Percentiles rank a stretch among this genome's conserved stretches.
Evolutionary conservation across 352 stramenopile species (phyloP).

Genomic region (Phytophthora podocarpi): DNA sequence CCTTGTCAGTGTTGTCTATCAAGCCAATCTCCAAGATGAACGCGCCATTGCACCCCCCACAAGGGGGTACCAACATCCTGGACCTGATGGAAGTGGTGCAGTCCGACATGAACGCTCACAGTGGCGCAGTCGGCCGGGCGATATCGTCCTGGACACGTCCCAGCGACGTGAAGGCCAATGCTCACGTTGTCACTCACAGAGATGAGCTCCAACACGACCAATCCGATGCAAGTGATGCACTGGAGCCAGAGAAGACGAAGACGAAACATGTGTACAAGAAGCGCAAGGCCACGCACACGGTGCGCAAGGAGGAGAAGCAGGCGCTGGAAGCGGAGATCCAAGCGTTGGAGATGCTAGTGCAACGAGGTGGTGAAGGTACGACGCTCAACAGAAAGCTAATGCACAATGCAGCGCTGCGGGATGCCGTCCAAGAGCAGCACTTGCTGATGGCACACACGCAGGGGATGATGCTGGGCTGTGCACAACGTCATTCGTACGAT

Average conservation of each 20-base stretch:
- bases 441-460: constrained; percentile 25
- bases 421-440: constrained; percentile 30
- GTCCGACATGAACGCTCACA: neutral
- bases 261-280: constrained; percentile 32
- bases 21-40: constrained; percentile 1
- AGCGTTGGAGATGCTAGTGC: constrained; percentile 15
- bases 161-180: neutral
- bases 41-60: neutral
- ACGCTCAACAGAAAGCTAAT: neutral
- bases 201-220: neutral
- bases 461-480: constrained; percentile 24
- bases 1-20: no score
- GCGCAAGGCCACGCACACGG: constrained; percentile 23
- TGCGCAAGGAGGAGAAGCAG: constrained; percentile 35
- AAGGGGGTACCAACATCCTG: neutral
- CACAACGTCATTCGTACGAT: constrained; percentile 23
- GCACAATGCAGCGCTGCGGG: constrained; percentile 25
- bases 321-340: constrained; percentile 20
- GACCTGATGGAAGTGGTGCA: constrained; percentile 12
- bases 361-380: constrained; percentile 10
- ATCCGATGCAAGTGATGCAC: neutral
- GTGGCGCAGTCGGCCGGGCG: no score
- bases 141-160: neutral
- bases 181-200: neutral
- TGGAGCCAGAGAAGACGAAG: neutral